Evolutionary conservation across 2,329 filamentous ascomycete species (phyloP), one percentile per base, ranked within the genome.

Genomic region (Exophiala viscosa): DNA sequence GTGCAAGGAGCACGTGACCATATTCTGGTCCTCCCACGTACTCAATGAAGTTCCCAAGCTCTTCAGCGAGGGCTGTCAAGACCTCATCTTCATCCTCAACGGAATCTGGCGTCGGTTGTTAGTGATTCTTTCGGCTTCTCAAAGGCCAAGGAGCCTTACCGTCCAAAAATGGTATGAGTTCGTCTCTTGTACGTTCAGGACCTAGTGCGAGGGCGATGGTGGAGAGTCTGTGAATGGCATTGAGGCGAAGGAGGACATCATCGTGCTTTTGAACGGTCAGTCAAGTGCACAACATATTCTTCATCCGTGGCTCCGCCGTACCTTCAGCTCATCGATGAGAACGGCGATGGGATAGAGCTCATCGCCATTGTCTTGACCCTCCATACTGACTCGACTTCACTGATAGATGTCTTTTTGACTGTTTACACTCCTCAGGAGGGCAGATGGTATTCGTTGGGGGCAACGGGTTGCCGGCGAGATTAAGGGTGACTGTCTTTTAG

Each of bases 291-390:
- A 31, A 33, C 39, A 34, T 17, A 17, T 5, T n/a, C 28, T 47
- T 39, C 20, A 13, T 5, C 23, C n/a, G 8, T 10, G 35, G 40
- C 35, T 42, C 39, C 17, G 49, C 31, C 73, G 67, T 83, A 96
- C 91, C 89, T 96, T 99, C 69, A 99, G 82, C 83, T 99, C 93
- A 75, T 99, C 93, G 76, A 99, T 99, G 75, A 99, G 86, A 65
- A 99, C 93, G 70, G 95, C 93, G 80, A 99, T 99, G 72, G 93
- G 93, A 76, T 97, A 99, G 69, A 99, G 90, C 85, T 97, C 95
- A 77, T 99, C 93, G 74, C 87, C 95, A 79, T 92, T 85, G 76
- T 86, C 88, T 73, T 86, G 82, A 76, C 86, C 87, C 77, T 96
- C 90, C 92, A 97, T 97, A 73, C 73, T 81, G 82, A 75, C 72